Percentiles rank a stretch among this genome's conserved stretches.
These are phyloP conservation scores for Kentomonas sorsogonicus DNA, from an alignment of 208 protist genomes.

Conservation along the genomic window DNA sequence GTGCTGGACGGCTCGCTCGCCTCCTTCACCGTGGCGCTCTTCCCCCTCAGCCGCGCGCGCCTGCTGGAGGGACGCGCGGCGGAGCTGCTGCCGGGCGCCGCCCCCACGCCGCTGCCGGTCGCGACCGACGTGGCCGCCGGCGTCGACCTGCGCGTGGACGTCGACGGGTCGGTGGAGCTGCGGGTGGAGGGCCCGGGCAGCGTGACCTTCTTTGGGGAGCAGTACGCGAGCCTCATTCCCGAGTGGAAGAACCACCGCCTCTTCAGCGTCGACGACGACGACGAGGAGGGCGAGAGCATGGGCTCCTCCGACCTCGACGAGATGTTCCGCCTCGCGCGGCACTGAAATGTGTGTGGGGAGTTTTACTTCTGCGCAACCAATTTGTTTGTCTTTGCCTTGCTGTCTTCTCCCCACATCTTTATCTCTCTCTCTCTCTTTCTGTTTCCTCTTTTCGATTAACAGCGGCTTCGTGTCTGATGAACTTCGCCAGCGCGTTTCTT, in stretches of 20 bases:
- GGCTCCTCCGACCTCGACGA: constrained; percentile 26
- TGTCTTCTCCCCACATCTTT: too few relatives aligned
- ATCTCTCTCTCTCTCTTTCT: not conserved
- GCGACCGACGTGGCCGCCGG: constrained; percentile 38
- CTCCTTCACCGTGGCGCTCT: constrained; percentile 53
- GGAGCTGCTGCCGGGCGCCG: constrained; percentile 3
- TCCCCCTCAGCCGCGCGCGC: constrained; percentile 27
- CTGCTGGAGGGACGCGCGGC: too few relatives aligned
- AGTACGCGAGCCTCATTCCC: constrained; percentile 45
- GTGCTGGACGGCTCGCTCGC: constrained; percentile 31
- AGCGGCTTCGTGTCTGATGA: too few relatives aligned
- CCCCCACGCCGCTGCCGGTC: constrained; percentile 6
- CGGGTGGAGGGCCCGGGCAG: constrained; percentile 62
- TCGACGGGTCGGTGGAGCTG: constrained; percentile 67
- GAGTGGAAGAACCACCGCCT: constrained; percentile 55
- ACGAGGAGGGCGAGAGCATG: constrained; percentile 31
- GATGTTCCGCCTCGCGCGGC: constrained; percentile 31
- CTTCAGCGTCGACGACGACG: constrained; percentile 33
- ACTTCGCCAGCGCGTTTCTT: too few relatives aligned
- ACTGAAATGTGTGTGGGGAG: not conserved
- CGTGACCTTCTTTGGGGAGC: constrained; percentile 69
- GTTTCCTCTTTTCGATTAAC: not conserved
- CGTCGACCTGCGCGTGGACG: constrained; percentile 61
- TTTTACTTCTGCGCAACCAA: too few relatives aligned
- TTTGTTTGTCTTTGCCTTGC: too few relatives aligned